Conservation (phyloP, 306 rosid species). For the Alnus rubra region DNA sequence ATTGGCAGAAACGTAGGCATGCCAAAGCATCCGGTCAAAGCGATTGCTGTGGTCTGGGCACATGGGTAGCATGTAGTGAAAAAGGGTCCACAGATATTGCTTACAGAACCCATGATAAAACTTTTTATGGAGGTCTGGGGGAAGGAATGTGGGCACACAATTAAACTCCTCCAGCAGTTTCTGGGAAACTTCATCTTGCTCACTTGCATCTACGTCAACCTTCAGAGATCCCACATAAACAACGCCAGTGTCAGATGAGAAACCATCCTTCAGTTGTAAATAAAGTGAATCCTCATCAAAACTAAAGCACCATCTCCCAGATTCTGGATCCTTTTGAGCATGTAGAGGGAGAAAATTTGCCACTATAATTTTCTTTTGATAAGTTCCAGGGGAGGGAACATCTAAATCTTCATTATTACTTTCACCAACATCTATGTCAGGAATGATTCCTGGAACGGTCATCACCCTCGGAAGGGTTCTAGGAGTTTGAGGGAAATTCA, state of each 20-base stretch:
- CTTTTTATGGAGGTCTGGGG: slow-evolving; percentile 52
- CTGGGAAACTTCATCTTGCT: slow-evolving; percentile 70
- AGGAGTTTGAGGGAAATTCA: slow-evolving; percentile 56
- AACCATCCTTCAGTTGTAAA: slow-evolving; percentile 64
- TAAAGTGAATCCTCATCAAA: slow-evolving; percentile 69
- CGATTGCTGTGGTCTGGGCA: slow-evolving; percentile 59
- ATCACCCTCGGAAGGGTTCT: slow-evolving; percentile 53
- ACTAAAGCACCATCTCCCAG: slow-evolving; percentile 70
- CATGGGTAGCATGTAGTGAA: slow-evolving; percentile 85
- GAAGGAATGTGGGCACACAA: slow-evolving; percentile 78
- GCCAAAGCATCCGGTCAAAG: slow-evolving; percentile 79
- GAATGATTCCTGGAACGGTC: slow-evolving; percentile 49
- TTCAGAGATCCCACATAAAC: slow-evolving; percentile 68
- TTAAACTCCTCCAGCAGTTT: slow-evolving; percentile 73
- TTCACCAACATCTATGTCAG: slow-evolving; percentile 47
- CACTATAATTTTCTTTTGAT: slow-evolving; percentile 56
- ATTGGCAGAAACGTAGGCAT: slow-evolving; percentile 84
- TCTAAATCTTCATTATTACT: slow-evolving; percentile 33
- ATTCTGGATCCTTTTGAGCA: slow-evolving; percentile 52
- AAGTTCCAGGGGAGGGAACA: slow-evolving; percentile 33
- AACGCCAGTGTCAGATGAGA: slow-evolving; percentile 54
- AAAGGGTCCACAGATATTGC: slow-evolving; percentile 80
- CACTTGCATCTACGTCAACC: slow-evolving; percentile 55
- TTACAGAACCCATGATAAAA: slow-evolving; percentile 85
- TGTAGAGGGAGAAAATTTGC: slow-evolving; percentile 73